Evolutionary conservation across 2,329 filamentous ascomycete species (phyloP), one percentile per base, ranked within the genome.

Genomic region (Colletotrichum nymphaeae): DNA sequence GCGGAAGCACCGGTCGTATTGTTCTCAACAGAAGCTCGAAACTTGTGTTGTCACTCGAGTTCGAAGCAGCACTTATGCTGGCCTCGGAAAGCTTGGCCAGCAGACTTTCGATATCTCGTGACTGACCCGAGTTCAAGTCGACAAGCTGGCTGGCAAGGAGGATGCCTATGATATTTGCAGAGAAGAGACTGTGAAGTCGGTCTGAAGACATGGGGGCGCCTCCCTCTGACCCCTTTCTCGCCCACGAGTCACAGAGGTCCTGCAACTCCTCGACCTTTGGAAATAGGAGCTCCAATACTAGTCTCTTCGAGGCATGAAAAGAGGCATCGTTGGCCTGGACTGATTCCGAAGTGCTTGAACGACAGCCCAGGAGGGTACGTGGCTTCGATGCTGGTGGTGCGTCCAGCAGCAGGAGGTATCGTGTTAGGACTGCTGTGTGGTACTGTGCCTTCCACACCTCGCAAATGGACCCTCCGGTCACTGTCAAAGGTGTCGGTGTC

Each of bases 351-450:
- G n/a, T 57, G 32, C 19, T 57, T 19, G 70, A 58, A 5, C 30
- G 49, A 4, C 63, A 69, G 30, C 46, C 46, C 14, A 57, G 12
- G 24, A 19, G 19, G 24, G 37, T n/a, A 32, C 11, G 4, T 49
- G 35, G 70, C 67, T 24, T 42, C 42, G n/a, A 77, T 72, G 19
- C 35, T 16, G 65, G 32, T 5, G 76, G 52, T 32, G 82, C 80
- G 1, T 86, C 83, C 12, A 92, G 81, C 1, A 92, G 83, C 2
- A 92, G 82, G 5, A 92, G 82, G 74, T 92, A 93, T 58, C 85
- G 83, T 49, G 88, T 84, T 72, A 89, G 83, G 7, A 80, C 77
- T 57, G 85, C 83, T 12, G 83, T 84, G 55, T 86, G 83, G 30
- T 80, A 78, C 16, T 88, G 83, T 1, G 82, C 77, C 70, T 83